Evolutionary conservation across 78 protist species (phyloP).

Genomic region (Cavenderia fasciculata): DNA sequence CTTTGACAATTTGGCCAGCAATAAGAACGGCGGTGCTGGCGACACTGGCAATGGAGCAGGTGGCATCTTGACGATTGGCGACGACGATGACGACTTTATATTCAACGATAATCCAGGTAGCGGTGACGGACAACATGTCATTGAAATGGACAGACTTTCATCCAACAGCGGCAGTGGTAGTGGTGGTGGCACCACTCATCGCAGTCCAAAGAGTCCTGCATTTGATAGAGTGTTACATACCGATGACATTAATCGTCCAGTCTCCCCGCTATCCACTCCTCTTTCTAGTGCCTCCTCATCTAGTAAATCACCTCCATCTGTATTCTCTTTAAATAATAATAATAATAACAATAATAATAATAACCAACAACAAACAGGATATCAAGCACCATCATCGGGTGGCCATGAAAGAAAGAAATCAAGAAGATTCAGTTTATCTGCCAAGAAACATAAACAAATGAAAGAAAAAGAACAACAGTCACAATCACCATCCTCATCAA

Average conservation of each 20-base stretch:
- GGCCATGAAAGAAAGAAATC: conserved; percentile 58
- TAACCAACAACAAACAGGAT: not conserved
- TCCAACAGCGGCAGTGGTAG: not conserved
- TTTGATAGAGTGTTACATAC: conserved; percentile 55
- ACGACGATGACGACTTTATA: too few species aligned
- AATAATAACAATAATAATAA: conserved; percentile 10
- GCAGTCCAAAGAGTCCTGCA: not conserved
- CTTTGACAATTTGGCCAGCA: too few species aligned
- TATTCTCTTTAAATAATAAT: not conserved
- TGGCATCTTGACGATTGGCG: too few species aligned
- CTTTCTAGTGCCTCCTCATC: not conserved
- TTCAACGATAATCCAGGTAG: too few species aligned
- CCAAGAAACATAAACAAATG: not conserved
- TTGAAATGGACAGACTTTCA: too few species aligned
- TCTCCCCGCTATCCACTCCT: conserved; percentile 16
- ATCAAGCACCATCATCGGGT: not conserved
- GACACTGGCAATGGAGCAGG: too few species aligned
- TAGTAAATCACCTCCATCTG: conserved; percentile 19
- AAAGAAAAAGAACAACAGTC: too few species aligned
- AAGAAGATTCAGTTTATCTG: conserved; percentile 29
- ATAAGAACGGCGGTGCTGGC: too few species aligned
- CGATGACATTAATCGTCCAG: conserved; percentile 12
- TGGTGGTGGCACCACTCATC: not conserved
- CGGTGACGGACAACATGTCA: too few species aligned
- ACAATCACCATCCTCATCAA: not conserved